Evolutionary conservation across 2,329 filamentous ascomycete genomes (phyloP), one percentile per base, ranked within the genome.

Genomic region (Didymella arachidicola): DNA sequence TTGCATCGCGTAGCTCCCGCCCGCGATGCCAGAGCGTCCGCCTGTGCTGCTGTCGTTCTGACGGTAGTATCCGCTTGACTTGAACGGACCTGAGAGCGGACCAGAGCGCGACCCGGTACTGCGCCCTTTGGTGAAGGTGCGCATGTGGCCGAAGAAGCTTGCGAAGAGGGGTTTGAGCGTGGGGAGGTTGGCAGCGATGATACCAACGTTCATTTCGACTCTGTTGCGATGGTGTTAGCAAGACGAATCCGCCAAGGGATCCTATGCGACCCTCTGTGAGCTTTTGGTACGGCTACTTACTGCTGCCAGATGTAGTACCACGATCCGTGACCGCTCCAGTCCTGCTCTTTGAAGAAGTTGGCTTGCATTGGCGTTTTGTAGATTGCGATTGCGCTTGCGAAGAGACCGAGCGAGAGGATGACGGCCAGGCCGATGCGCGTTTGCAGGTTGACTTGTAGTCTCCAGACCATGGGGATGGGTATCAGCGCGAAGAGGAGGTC

Each of bases 391-490:
- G 36, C 36, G 36, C 36, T 39, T 19, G 36, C 36, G n/a, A 39
- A 39, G 2, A 39, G 36, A 4, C 36, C 36, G 18, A 39, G 36
- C 8, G n/a, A 19, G 7, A 39, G 18, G 8, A 39, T 39, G 18
- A 39, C 36, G 36, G 36, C 36, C 36, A 39, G 18, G 8, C 36
- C 36, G 18, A 39, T 39, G 36, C 36, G 36, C 18, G 36, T 39
- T 39, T 39, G 36, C n/a, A 39, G 2, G 36, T 39, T 39, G 36
- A 39, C 36, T 19, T 39, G 36, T n/a, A 39, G 36, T 39, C 18
- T 39, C 36, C 36, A 70, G 25, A 81, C 73, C 67, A 81, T 74
- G 4, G 79, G 78, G 10, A 81, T 74, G 1, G 79, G 79, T 3
- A 80, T 63, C 1, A 76, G 55, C 0, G 79, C 79, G 60, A 81